Conservation (phyloP, 2,329 filamentous ascomycete species). For the Phoma sp. region DNA sequence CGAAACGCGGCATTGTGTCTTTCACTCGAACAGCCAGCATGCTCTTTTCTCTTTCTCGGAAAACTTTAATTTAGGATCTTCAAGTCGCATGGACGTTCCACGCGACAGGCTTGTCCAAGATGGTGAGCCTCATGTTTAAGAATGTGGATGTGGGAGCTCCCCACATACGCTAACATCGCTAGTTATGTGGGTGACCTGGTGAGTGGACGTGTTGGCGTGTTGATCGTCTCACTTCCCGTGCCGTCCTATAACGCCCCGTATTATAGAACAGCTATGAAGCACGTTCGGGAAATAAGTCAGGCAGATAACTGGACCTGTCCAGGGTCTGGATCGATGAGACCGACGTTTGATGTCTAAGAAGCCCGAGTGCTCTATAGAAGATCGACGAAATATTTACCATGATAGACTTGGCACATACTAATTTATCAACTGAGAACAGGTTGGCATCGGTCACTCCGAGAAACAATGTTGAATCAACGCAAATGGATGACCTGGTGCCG, state of each 20-base stretch:
- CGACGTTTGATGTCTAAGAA: background rate
- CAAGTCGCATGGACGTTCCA: constrained; percentile 5
- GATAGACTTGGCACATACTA: background rate
- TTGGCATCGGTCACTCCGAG: constrained; percentile 12
- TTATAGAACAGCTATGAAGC: background rate
- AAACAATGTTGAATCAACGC: background rate
- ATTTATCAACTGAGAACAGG: background rate
- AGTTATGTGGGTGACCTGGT: constrained; percentile 6
- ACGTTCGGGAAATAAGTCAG: background rate
- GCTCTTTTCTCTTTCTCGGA: background rate
- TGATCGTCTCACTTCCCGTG: constrained; percentile 1
- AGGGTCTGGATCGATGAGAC: background rate
- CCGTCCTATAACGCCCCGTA: constrained; percentile 3
- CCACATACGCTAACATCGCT: constrained; percentile 13
- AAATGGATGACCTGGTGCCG: too few relatives aligned
- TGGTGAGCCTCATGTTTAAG: constrained; percentile 3
- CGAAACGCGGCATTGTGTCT: constrained; percentile 2
- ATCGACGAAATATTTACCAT: constrained; percentile 3
- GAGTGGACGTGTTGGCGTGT: background rate
- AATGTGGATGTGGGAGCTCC: constrained; percentile 15
- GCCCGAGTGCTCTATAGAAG: background rate
- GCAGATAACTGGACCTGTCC: background rate
- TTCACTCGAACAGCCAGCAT: background rate
- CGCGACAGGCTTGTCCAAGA: background rate
- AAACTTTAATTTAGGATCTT: constrained; percentile 2